Conservation (phyloP, 257 asterid species). For the Dorcoceras hygrometricum region DNA sequence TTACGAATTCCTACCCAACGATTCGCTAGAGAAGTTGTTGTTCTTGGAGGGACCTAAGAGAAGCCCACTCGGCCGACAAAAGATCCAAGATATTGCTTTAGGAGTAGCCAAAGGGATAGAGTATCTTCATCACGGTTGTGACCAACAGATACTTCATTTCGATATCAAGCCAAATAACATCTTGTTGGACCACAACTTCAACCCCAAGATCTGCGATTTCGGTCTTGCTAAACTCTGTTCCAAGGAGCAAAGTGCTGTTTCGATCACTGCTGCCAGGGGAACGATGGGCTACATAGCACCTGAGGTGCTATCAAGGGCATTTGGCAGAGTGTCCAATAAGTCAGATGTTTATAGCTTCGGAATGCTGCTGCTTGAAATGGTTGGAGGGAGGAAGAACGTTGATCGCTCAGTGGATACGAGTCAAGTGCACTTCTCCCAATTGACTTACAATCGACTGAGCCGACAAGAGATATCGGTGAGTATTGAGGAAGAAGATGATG, state of each 20-base stretch:
- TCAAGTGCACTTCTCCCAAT: conserved; percentile 23
- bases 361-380: conserved; percentile 35
- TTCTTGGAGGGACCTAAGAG: neutral
- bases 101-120: conserved; percentile 37
- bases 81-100: conserved; percentile 25
- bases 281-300: conserved; percentile 37
- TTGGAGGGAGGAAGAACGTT: conserved; percentile 23
- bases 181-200: conserved; percentile 32
- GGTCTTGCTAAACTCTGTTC: conserved; percentile 36
- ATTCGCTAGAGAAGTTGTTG: conserved; percentile 30
- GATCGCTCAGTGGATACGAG: neutral
- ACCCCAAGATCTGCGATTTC: conserved; percentile 38
- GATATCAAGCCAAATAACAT: conserved; percentile 42
- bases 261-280: conserved; percentile 31
- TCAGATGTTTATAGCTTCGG: conserved; percentile 34
- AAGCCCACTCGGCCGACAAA: conserved; percentile 19
- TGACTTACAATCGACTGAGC: conserved; percentile 22
- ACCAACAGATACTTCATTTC: conserved; percentile 34
- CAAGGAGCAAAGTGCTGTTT: conserved; percentile 25
- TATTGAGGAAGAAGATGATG: conserved; percentile 22
- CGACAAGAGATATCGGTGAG: conserved; percentile 8
- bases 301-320: conserved; percentile 30
- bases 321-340: conserved; percentile 24
- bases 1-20: conserved; percentile 29
- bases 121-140: conserved; percentile 34